phyloP scores from a whole-genome alignment of 208 protist genomes.

The Crithidia sp. region DNA sequence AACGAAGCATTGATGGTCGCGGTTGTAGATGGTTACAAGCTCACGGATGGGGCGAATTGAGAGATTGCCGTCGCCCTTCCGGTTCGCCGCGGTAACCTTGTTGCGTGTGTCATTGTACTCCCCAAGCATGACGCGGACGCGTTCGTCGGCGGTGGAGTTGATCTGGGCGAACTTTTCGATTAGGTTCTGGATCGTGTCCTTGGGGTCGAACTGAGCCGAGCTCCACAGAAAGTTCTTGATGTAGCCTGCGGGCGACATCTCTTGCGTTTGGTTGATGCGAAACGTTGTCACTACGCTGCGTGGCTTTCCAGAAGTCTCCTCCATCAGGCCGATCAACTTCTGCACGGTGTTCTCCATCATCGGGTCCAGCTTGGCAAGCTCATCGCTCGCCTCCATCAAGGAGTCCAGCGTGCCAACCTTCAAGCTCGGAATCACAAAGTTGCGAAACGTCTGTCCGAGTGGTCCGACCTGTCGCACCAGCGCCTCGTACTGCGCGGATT shows the following conservation, averaged over 20 bases:
- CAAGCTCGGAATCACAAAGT: conserved; percentile 80
- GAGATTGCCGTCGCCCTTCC: conserved; percentile 82
- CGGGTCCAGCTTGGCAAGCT: conserved; percentile 84
- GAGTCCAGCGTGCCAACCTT: conserved; percentile 91
- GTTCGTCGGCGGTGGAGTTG: conserved; percentile 70
- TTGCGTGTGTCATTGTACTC: conserved; percentile 90
- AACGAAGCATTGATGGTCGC: conserved; percentile 70
- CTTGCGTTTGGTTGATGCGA: conserved; percentile 86
- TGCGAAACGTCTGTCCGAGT: conserved; percentile 66
- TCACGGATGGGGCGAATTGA: conserved; percentile 85
- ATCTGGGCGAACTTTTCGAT: conserved; percentile 80
- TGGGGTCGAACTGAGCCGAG: conserved; percentile 83
- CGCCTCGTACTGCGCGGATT: conserved; percentile 78
- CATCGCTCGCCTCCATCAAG: conserved; percentile 90
- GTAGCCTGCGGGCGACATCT: conserved; percentile 85
- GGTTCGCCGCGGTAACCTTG: conserved; percentile 63
- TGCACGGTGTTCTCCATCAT: conserved; percentile 73
- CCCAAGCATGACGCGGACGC: conserved; percentile 77
- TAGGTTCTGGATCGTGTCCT: conserved; percentile 75
- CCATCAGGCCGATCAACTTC: conserved; percentile 84
- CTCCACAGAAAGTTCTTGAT: conserved; percentile 90
- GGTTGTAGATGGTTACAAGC: conserved; percentile 74
- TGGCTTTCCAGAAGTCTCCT: conserved; percentile 80
- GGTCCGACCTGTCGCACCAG: conserved; percentile 73
- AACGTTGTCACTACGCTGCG: conserved; percentile 78